Evolutionary conservation across 305 asterid species (phyloP).

Genomic region (Fraxinus xanthoxyloides): DNA sequence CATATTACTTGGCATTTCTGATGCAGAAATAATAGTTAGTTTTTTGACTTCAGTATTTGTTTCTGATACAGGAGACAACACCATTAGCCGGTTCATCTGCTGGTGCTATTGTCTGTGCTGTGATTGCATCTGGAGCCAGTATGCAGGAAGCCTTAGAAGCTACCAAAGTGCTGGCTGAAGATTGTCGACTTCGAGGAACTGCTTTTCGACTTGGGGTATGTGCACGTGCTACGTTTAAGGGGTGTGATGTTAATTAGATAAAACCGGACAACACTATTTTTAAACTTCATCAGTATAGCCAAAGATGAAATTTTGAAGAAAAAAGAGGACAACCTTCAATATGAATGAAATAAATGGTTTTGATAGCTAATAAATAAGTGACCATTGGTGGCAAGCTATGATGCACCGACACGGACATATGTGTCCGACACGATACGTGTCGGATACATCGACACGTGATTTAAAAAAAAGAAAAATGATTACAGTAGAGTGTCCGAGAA

Average conservation of each 20-base stretch:
- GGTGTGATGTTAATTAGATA: conserved; percentile 7
- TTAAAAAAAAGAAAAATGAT: too few relatives aligned
- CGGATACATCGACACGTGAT: too few relatives aligned
- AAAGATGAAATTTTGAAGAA: neutral
- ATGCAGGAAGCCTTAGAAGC: conserved; percentile 82
- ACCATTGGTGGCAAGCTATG: neutral
- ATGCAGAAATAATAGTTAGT: neutral
- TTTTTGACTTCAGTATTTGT: neutral
- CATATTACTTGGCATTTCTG: neutral
- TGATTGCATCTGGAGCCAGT: conserved; percentile 82
- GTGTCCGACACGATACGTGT: too few relatives aligned
- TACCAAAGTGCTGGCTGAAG: conserved; percentile 80
- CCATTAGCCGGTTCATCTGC: conserved; percentile 97
- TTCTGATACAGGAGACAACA: conserved; percentile 67
- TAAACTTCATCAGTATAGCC: neutral
- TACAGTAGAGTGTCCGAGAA: too few relatives aligned
- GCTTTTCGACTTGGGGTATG: conserved; percentile 96
- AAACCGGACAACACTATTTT: neutral
- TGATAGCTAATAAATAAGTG: neutral
- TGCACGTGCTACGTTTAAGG: conserved; percentile 7
- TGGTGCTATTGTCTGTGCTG: conserved; percentile 94
- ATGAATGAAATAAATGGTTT: neutral
- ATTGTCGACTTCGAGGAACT: conserved; percentile 88
- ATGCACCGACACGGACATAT: too few relatives aligned
- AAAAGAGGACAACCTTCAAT: neutral